Percentiles rank a stretch among this genome's conserved stretches.
Conservation (phyloP, 208 protist species). For the Crithidia thermophila region DNA sequence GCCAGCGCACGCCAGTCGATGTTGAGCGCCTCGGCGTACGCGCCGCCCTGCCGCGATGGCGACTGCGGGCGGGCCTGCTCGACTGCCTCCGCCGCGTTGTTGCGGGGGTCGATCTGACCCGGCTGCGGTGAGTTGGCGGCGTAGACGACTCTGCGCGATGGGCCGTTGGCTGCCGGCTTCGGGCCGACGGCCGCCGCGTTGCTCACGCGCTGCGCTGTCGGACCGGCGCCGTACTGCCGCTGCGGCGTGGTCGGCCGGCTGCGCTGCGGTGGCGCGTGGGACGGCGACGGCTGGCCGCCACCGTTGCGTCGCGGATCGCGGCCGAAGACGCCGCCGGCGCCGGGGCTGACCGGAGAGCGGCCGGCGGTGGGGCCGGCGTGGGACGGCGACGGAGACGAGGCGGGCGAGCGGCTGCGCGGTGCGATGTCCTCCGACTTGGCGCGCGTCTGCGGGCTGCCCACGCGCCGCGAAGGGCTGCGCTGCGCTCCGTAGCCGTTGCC, state of each 20-base stretch:
- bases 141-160: conserved; percentile 23
- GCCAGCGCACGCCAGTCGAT: conserved; percentile 18
- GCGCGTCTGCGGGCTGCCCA: conserved; percentile 13
- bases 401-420: conserved; percentile 7
- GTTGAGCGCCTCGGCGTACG: conserved; percentile 3
- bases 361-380: neutral
- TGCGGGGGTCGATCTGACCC: conserved; percentile 3
- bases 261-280: too few species aligned
- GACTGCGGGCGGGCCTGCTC: conserved; percentile 13
- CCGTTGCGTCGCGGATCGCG: conserved; percentile 25
- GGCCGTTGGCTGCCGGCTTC: neutral
- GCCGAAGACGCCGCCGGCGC: conserved; percentile 14
- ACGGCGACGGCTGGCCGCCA: neutral
- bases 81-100: neutral
- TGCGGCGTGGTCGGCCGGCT: conserved; percentile 27
- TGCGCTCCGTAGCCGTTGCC: neutral
- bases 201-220: conserved; percentile 9
- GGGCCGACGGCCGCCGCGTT: conserved; percentile 7
- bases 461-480: conserved; percentile 3
- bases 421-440: conserved; percentile 17
- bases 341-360: conserved; percentile 18
- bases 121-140: conserved; percentile 33
- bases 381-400: conserved; percentile 12
- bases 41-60: neutral
- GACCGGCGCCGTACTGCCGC: neutral